phyloP scores from a whole-genome alignment of 2,329 filamentous ascomycete species.

The Aspergillus fumigatus region DNA sequence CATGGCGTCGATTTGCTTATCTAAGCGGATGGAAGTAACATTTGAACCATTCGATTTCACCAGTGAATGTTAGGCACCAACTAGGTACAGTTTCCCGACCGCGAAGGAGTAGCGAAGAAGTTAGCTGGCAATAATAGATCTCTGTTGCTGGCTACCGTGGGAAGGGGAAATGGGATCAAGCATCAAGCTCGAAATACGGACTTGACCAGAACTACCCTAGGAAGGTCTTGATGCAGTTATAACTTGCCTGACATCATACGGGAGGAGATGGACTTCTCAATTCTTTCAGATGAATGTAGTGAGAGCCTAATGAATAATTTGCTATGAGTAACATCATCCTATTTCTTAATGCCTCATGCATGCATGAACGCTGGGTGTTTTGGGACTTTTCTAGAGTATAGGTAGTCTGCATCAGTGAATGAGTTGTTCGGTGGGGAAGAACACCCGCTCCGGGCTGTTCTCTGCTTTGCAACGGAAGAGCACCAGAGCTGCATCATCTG shows the following conservation, averaged over 20 bases:
- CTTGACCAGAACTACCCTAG: no score
- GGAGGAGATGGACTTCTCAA: neutral
- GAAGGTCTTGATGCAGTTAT: no score
- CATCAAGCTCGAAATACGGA: neutral
- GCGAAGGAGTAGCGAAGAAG: neutral
- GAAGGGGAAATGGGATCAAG: neutral
- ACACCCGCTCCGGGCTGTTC: slow-evolving; percentile 17
- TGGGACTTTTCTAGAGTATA: neutral
- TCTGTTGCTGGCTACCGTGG: neutral
- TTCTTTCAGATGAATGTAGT: neutral
- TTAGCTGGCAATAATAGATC: neutral
- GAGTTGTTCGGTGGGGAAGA: slow-evolving; percentile 17
- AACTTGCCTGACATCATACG: neutral
- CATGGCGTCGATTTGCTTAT: no score
- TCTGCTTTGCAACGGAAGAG: slow-evolving; percentile 10
- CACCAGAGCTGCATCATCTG: slow-evolving; percentile 13
- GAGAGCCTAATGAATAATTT: neutral
- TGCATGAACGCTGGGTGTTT: neutral
- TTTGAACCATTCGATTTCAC: neutral
- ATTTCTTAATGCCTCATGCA: neutral
- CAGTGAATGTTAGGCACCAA: neutral
- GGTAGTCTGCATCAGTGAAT: neutral
- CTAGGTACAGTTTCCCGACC: neutral
- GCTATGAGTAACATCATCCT: neutral
- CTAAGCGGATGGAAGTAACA: neutral